Evolutionary conservation across 805 yeast species (phyloP).

Genomic region (Metschnikowia hibisci): DNA sequence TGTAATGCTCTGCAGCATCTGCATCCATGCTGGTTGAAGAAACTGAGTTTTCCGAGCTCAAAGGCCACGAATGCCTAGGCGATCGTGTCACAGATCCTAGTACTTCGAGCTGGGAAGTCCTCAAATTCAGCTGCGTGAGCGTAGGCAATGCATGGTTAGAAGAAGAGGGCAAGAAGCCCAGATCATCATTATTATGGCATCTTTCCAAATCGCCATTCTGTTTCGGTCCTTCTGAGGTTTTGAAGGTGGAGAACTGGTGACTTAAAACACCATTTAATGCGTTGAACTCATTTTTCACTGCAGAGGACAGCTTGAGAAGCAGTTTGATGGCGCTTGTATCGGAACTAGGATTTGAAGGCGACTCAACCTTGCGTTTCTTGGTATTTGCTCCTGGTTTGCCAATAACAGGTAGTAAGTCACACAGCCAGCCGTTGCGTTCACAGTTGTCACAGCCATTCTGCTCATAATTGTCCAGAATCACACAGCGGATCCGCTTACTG

Average conservation of each 20-base stretch:
- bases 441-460: slow-evolving; percentile 24
- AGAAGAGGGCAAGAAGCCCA: not conserved
- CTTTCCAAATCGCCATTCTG: not conserved
- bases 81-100: not conserved
- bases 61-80: not conserved
- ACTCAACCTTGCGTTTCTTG: not conserved
- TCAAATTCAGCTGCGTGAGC: slow-evolving; percentile 2
- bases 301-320: slow-evolving; percentile 1
- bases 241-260: slow-evolving; percentile 2
- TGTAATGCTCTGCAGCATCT: not conserved
- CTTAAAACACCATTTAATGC: slow-evolving; percentile 4
- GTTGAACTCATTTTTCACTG: slow-evolving; percentile 2
- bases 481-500: slow-evolving; percentile 25
- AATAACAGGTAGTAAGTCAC: slow-evolving; percentile 15
- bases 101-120: not conserved
- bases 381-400: not conserved
- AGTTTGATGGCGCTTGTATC: not conserved
- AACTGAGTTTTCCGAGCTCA: slow-evolving; percentile 2
- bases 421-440: slow-evolving; percentile 7
- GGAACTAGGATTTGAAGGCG: not conserved
- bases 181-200: not conserved
- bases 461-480: slow-evolving; percentile 21
- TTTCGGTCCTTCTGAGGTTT: not conserved
- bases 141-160: not conserved
- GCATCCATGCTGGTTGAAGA: slow-evolving; percentile 1